Conservation (phyloP, 192 early-diverging fungal genomes). For the Spizellomyces sp. region DNA sequence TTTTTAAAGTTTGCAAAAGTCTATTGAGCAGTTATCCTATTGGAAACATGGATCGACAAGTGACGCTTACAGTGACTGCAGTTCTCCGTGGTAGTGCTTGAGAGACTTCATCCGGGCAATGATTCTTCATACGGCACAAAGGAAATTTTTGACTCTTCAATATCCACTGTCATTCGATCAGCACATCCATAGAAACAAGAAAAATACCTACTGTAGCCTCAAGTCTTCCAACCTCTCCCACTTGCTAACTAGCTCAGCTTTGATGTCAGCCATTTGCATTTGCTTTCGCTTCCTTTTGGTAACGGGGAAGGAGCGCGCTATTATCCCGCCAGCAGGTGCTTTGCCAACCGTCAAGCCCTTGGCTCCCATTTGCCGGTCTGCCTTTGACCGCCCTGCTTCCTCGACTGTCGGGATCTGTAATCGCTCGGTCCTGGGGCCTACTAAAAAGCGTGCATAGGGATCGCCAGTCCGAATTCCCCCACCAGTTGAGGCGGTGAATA, state of each 20-base stretch:
- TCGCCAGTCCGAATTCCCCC: slow-evolving; percentile 10
- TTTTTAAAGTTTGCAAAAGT: not conserved
- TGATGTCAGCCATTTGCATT: slow-evolving; percentile 5
- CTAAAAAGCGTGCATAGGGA: slow-evolving; percentile 17
- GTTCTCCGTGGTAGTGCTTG: slow-evolving; percentile 14
- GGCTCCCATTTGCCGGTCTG: not conserved
- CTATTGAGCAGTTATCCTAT: too few species aligned
- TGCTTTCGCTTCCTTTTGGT: not conserved
- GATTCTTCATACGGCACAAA: slow-evolving; percentile 2
- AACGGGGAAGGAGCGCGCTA: not conserved
- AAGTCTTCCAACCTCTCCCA: slow-evolving; percentile 23
- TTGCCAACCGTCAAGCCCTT: slow-evolving; percentile 12
- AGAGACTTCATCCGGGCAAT: slow-evolving; percentile 19
- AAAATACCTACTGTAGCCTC: slow-evolving; percentile 13
- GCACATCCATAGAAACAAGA: not conserved
- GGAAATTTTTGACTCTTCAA: not conserved
- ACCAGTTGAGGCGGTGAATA: slow-evolving; percentile 12
- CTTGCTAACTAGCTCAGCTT: slow-evolving; percentile 6
- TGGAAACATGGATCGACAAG: not conserved
- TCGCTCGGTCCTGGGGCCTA: slow-evolving; percentile 1
- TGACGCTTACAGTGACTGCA: slow-evolving; percentile 6
- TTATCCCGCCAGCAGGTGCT: slow-evolving; percentile 9
- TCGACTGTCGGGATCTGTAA: slow-evolving; percentile 5
- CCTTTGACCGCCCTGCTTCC: not conserved
- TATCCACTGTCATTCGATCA: not conserved